phyloP scores from a whole-genome alignment of 768 basidiomycete species.

The Boletus rubescentipes region DNA sequence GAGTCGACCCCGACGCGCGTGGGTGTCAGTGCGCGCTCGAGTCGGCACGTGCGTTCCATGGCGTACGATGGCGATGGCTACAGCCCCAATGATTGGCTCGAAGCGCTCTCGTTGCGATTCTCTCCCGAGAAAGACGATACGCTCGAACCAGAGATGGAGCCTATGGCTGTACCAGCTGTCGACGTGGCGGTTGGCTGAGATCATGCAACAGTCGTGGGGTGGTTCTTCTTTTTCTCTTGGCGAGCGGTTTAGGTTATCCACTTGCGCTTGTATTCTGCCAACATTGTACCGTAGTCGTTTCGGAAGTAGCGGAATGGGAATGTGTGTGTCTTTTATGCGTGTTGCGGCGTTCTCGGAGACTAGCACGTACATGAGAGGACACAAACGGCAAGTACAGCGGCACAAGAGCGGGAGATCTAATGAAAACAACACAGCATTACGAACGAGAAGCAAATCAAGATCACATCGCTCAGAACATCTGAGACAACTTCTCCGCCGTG shows the following conservation, averaged over 20 bases:
- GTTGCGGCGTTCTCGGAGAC: neutral
- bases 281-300: neutral
- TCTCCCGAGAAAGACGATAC: neutral
- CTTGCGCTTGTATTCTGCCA: neutral
- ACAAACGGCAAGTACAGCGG: neutral
- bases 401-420: neutral
- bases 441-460: neutral
- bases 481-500: conserved; percentile 15
- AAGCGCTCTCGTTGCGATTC: conserved; percentile 16
- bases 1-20: conserved; percentile 20
- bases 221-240: neutral
- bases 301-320: neutral
- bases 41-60: conserved; percentile 8
- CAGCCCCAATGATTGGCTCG: conserved; percentile 17
- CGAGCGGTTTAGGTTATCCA: neutral
- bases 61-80: conserved; percentile 2
- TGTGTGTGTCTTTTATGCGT: neutral
- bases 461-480: conserved; percentile 16
- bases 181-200: neutral
- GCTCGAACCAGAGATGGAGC: neutral
- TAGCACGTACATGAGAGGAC: too few species aligned
- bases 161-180: neutral
- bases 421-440: neutral
- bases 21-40: neutral
- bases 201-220: neutral